A percentile compares a stretch with the other conserved stretches of the same genome.
These are phyloP conservation scores for Russula ochroleuca DNA, from an alignment of 768 basidiomycete species.

Conservation along the genomic window DNA sequence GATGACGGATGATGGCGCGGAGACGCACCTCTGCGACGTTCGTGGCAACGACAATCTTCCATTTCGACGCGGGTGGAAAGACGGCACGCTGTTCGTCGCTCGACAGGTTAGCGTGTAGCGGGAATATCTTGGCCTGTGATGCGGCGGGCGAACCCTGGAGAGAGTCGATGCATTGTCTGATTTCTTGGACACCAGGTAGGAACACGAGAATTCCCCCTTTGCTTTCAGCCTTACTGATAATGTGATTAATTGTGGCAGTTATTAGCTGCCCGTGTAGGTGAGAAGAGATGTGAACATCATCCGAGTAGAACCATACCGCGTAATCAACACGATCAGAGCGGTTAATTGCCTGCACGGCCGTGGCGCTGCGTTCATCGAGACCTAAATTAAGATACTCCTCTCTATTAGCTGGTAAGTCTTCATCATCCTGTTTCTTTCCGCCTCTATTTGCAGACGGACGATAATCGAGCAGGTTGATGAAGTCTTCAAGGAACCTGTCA, in stretches of 20 bases:
- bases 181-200: constrained; percentile 86
- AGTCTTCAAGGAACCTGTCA: constrained; percentile 26
- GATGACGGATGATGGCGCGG: background rate
- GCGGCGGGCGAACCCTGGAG: constrained; percentile 39
- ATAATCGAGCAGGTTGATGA: constrained; percentile 20
- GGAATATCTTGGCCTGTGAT: constrained; percentile 53
- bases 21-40: constrained; percentile 80
- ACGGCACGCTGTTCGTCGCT: constrained; percentile 78
- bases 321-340: constrained; percentile 68
- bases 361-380: constrained; percentile 47
- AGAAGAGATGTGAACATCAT: background rate
- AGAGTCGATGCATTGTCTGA: constrained; percentile 67
- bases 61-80: constrained; percentile 56
- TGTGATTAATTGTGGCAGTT: constrained; percentile 58
- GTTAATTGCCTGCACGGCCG: constrained; percentile 56
- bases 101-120: constrained; percentile 86
- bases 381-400: constrained; percentile 48
- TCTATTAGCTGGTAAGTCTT: constrained; percentile 17
- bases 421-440: constrained; percentile 22
- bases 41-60: constrained; percentile 87
- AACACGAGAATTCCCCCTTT: constrained; percentile 79
- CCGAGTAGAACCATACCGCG: constrained; percentile 42
- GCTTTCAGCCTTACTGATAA: constrained; percentile 46
- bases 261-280: constrained; percentile 15
- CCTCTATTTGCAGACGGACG: constrained; percentile 7